Percentiles rank a stretch among this genome's conserved stretches.
phyloP scores from a whole-genome alignment of 352 stramenopile genomes.

The Phytophthora macrochlamydospora region DNA sequence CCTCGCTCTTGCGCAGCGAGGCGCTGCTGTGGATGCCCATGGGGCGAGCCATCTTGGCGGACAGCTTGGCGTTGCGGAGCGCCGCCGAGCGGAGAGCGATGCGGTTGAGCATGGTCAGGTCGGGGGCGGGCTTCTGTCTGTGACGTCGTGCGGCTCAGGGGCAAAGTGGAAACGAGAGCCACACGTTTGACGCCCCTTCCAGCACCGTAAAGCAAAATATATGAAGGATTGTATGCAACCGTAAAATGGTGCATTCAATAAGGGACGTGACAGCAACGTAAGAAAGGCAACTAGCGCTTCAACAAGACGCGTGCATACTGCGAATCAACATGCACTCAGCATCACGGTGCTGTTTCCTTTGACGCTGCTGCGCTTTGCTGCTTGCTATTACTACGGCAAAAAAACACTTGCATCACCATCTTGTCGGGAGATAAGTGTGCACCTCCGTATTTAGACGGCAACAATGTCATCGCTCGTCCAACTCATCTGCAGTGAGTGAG shows the following conservation, averaged over 20 bases:
- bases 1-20: conserved; percentile 52
- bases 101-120: conserved; percentile 71
- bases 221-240: neutral
- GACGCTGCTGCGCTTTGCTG: too few relatives aligned
- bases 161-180: neutral
- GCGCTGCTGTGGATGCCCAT: conserved; percentile 67
- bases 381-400: too few relatives aligned
- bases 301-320: neutral
- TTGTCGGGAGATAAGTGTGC: neutral
- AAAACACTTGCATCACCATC: neutral
- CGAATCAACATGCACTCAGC: conserved; percentile 3
- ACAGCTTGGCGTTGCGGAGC: conserved; percentile 56
- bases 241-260: too few relatives aligned
- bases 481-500: too few relatives aligned
- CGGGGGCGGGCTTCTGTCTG: conserved; percentile 6
- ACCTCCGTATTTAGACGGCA: neutral
- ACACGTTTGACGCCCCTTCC: conserved; percentile 10
- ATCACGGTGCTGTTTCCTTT: neutral
- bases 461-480: neutral
- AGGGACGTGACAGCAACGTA: neutral
- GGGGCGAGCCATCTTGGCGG: conserved; percentile 45
- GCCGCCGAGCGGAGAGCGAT: conserved; percentile 71
- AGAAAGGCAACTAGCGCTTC: neutral
- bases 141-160: conserved; percentile 6
- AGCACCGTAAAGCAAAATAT: conserved; percentile 13